These are phyloP conservation scores for Didymella glomerata DNA, from an alignment of 2,329 filamentous ascomycete genomes.

Conservation along the genomic window DNA sequence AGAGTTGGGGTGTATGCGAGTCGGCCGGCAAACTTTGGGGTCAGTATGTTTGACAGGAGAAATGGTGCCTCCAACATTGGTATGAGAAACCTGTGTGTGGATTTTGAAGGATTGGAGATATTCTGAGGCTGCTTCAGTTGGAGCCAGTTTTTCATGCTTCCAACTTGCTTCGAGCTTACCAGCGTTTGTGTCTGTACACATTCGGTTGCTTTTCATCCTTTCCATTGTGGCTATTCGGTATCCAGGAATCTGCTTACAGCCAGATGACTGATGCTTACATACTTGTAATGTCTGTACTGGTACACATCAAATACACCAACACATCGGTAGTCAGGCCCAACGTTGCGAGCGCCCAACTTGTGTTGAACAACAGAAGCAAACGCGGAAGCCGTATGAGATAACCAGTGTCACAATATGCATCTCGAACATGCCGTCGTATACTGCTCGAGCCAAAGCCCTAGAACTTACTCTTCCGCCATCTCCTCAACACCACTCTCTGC, in stretches of 20 bases:
- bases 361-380: background rate
- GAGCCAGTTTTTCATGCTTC: background rate
- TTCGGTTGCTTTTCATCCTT: background rate
- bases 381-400: background rate
- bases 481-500: background rate
- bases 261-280: background rate
- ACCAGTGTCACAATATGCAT: background rate
- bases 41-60: constrained; percentile 46
- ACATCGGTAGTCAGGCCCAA: background rate
- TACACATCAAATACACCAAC: background rate
- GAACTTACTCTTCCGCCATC: background rate
- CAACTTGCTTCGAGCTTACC: background rate
- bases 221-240: constrained; percentile 4
- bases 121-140: constrained; percentile 29
- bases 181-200: background rate
- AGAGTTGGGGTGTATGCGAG: constrained; percentile 67
- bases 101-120: constrained; percentile 55
- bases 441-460: background rate
- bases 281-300: background rate
- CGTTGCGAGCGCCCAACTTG: background rate
- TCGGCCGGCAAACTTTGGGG: constrained; percentile 60
- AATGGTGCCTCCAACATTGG: constrained; percentile 36
- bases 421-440: background rate
- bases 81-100: constrained; percentile 50
- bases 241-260: background rate